Conservation (phyloP, 192 early-diverging fungal species). For the Umbelopsis sp. region DNA sequence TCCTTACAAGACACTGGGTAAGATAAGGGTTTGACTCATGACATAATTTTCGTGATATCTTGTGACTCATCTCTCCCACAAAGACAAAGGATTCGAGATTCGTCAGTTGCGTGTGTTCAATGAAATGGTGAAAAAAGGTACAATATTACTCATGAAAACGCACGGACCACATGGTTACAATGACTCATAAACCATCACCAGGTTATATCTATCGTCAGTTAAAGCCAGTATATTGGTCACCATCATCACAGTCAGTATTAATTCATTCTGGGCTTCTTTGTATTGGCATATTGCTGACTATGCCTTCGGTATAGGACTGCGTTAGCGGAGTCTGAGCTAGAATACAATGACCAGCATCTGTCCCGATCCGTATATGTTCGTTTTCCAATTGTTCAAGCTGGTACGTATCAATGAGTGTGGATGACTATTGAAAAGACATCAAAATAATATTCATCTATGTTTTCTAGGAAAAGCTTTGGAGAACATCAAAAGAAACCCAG, state of each 20-base stretch:
- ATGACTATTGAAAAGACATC: background rate
- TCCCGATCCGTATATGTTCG: constrained; percentile 75
- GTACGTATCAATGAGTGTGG: constrained; percentile 28
- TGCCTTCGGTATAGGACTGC: constrained; percentile 52
- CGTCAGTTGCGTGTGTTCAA: constrained; percentile 72
- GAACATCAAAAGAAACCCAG: background rate
- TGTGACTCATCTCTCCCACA: background rate
- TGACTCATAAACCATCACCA: background rate
- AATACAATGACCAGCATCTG: constrained; percentile 76
- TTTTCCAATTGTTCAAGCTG: constrained; percentile 51
- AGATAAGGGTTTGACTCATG: background rate
- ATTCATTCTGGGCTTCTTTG: background rate
- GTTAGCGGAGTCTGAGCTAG: constrained; percentile 79
- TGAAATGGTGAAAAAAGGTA: constrained; percentile 69
- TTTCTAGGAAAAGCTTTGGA: background rate
- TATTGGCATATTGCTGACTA: background rate
- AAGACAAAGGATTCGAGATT: constrained; percentile 73
- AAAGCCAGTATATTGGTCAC: constrained; percentile 86
- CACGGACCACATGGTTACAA: background rate
- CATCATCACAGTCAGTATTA: constrained; percentile 61
- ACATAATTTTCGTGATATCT: background rate
- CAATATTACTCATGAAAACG: background rate
- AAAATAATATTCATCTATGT: background rate
- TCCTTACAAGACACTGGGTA: constrained; percentile 65
- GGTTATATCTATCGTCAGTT: constrained; percentile 76